Evolutionary conservation across 2,329 filamentous ascomycete genomes (phyloP), one percentile per base, ranked within the genome.

Genomic region (Aspergillus awamori): DNA sequence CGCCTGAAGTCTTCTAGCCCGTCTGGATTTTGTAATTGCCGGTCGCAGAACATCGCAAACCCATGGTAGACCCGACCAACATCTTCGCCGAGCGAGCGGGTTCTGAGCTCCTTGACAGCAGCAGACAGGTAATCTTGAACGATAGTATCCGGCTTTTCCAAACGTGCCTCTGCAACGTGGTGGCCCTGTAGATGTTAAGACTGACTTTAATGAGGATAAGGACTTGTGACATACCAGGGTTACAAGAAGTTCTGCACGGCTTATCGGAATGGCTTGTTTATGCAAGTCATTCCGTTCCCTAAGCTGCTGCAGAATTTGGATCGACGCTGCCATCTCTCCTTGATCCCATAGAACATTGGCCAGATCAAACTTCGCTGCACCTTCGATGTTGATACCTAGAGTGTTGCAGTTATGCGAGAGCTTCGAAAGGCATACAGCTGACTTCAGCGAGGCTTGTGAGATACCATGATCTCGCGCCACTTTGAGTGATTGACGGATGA

Each of bases 331-430:
- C 81, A 92, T 91, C 75, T 99, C 94, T 11, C 93, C 93, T 72
- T 97, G 90, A 64, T 96, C 92, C 94, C 95, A 99, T 1, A 99
- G 81, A 6, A 96, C 92, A 70, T 90, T 92, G 10, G 96, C 93
- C 7, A 91, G 86, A 74, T 98, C 95, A 57, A 94, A 86, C 65
- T 89, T 87, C 41, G 93, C 86, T 11, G 88, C 88, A 11, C 88
- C 90, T 70, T 93, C 89, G 48, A 97, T 86, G 60, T 88, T 85
- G 2, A 98, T 78, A 0, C 90, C 91, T n/a, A 92, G 76, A 0
- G 85, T 81, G 62, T 84, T 83, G 72, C 91, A 95, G 3, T 87
- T 81, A 5, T 81, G 74, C n/a, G 93, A 86, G 26, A 98, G 83
- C 58, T 91, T 87, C 11, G 87, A 90, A n/a, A 99, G 82, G 26